phyloP scores from a whole-genome alignment of 1,284 basidiomycete genomes.

The Hemileia vastatrix region DNA sequence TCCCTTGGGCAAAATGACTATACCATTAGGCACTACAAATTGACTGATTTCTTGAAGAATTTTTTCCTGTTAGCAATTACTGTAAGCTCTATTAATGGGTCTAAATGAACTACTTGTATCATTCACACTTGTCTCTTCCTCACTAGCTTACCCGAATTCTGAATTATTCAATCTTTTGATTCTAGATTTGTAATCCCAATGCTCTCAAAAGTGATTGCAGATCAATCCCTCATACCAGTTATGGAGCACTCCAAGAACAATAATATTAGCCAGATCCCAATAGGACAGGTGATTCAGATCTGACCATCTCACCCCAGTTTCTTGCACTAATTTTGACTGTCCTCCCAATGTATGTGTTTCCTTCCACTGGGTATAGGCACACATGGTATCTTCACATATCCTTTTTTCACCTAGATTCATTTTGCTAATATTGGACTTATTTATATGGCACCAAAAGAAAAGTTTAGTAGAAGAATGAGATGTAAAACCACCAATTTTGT shows the following conservation, averaged over 20 bases:
- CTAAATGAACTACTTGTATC: background rate
- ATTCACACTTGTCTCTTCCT: background rate
- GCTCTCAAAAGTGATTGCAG: slow-evolving; percentile 1
- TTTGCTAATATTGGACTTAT: background rate
- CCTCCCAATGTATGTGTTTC: background rate
- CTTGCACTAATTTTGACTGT: background rate
- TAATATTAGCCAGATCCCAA: slow-evolving; percentile 14
- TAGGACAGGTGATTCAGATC: slow-evolving; percentile 9
- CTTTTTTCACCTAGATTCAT: background rate
- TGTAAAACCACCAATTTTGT: too few relatives aligned
- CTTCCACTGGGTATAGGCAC: background rate
- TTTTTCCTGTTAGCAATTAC: background rate
- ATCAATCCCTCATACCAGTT: slow-evolving; percentile 15
- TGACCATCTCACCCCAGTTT: slow-evolving; percentile 5
- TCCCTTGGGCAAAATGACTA: slow-evolving; percentile 11
- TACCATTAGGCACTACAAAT: slow-evolving; percentile 13
- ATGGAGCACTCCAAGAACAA: slow-evolving; percentile 5
- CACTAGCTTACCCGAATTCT: background rate
- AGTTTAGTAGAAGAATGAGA: too few relatives aligned
- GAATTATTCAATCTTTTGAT: background rate
- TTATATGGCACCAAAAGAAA: too few relatives aligned
- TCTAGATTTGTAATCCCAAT: slow-evolving; percentile 1
- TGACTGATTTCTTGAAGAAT: background rate
- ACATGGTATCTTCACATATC: background rate
- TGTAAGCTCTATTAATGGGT: background rate